phyloP scores from a whole-genome alignment of 257 asterid species.

The Striga asiatica region DNA sequence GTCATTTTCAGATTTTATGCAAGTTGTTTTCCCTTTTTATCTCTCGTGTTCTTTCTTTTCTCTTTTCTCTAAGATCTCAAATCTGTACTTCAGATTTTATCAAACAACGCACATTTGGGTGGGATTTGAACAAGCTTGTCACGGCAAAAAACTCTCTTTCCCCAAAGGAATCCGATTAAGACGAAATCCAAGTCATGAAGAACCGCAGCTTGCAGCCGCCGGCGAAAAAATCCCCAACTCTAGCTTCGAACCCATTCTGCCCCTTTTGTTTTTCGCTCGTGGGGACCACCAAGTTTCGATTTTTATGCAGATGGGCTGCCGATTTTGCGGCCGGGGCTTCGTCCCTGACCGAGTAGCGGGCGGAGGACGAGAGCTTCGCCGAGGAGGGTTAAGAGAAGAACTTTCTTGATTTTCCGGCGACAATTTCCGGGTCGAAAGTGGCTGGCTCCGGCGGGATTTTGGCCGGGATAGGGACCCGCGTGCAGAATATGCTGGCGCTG shows the following conservation, averaged over 20 bases:
- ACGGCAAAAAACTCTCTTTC: conserved; percentile 47
- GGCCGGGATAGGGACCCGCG: conserved; percentile 40
- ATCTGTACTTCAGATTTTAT: no score
- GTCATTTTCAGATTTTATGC: no score
- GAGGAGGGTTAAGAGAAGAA: conserved; percentile 29
- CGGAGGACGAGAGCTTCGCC: conserved; percentile 17
- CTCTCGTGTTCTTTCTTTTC: no score
- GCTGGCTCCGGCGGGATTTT: conserved; percentile 28
- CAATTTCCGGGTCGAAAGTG: conserved; percentile 32
- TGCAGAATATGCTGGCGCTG: conserved; percentile 41
- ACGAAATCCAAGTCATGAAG: conserved; percentile 82
- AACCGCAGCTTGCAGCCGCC: conserved; percentile 39
- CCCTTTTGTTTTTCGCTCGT: conserved; percentile 22
- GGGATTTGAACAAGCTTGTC: conserved; percentile 51
- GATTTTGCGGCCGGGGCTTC: conserved; percentile 23
- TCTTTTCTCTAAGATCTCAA: no score
- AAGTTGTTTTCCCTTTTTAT: no score
- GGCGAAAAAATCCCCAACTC: conserved; percentile 46
- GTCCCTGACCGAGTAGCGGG: conserved; percentile 21
- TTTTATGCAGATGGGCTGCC: conserved; percentile 37
- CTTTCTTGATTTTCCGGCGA: conserved; percentile 47
- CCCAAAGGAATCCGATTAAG: conserved; percentile 46
- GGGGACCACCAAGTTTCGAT: conserved; percentile 28
- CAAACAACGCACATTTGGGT: conserved; percentile 67
- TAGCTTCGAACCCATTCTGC: conserved; percentile 33